Conservation (phyloP, 208 protist species). For the Acanthamoeba royreba region DNA sequence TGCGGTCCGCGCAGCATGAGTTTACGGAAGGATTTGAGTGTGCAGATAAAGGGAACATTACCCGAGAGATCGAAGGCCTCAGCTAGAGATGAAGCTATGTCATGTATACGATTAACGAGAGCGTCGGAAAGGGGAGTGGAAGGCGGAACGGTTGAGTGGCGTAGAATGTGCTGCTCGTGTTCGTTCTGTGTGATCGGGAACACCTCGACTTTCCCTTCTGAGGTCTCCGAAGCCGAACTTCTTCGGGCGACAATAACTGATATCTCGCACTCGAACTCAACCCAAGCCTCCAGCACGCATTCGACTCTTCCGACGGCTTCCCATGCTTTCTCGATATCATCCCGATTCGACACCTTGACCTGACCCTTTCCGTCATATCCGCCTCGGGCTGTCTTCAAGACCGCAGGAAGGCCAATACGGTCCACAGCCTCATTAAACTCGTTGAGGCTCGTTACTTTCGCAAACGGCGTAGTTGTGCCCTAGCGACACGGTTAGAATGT, state of each 20-base stretch:
- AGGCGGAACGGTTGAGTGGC: conserved; percentile 23
- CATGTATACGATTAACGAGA: not conserved
- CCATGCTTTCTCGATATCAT: conserved; percentile 53
- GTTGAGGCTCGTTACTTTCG: not conserved
- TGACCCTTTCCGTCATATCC: conserved; percentile 69
- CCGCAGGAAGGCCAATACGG: conserved; percentile 56
- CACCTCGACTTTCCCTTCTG: not conserved
- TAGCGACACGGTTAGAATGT: not conserved
- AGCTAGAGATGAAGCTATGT: not conserved
- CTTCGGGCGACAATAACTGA: conserved; percentile 80
- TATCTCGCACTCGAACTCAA: conserved; percentile 71
- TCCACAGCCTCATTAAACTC: not conserved
- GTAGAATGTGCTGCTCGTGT: conserved; percentile 61
- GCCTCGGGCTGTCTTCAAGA: conserved; percentile 59
- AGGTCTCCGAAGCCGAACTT: not conserved
- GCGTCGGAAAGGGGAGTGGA: not conserved
- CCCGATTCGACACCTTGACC: conserved; percentile 1
- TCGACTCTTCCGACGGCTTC: not conserved
- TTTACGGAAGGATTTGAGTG: not conserved
- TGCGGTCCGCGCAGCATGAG: conserved; percentile 26
- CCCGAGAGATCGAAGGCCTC: not conserved
- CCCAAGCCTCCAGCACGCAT: conserved; percentile 64
- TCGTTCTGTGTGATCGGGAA: conserved; percentile 59
- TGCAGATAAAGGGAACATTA: not conserved
- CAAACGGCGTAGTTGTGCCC: not conserved